These are phyloP conservation scores for Bertia moriformis DNA, from an alignment of 2,329 filamentous ascomycete species.

Conservation along the genomic window DNA sequence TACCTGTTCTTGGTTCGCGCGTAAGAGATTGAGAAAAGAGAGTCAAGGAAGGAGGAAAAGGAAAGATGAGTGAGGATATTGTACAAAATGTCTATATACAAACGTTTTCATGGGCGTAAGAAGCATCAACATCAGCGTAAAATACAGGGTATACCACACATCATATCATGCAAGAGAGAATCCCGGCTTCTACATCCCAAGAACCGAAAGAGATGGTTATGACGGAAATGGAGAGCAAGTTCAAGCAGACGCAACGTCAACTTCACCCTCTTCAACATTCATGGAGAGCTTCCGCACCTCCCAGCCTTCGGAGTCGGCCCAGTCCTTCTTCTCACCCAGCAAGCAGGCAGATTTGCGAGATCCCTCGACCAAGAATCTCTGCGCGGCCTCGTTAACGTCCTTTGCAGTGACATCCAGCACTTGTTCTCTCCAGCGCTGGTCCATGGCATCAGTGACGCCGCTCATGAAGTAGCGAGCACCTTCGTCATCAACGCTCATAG, in stretches of 20 bases:
- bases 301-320: conserved; percentile 22
- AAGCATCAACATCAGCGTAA: no score
- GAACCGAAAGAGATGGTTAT: no score
- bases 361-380: conserved; percentile 41
- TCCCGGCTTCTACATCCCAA: no score
- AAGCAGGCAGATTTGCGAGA: conserved; percentile 19
- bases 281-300: conserved; percentile 1
- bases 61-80: not conserved
- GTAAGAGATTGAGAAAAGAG: not conserved
- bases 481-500: conserved; percentile 49
- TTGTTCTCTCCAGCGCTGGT: conserved; percentile 48
- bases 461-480: conserved; percentile 52
- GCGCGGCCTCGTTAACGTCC: conserved; percentile 49
- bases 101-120: no score
- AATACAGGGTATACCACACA: no score
- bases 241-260: not conserved
- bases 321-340: conserved; percentile 50
- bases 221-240: no score
- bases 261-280: not conserved
- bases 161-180: no score
- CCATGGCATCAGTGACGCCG: conserved; percentile 55
- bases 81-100: conserved; percentile 1
- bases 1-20: not conserved
- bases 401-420: conserved; percentile 50
- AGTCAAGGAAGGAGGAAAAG: not conserved